Percentiles rank a stretch among this genome's conserved stretches.
phyloP scores from a whole-genome alignment of 805 yeast genomes.

The Lachancea lanzarotensis region DNA sequence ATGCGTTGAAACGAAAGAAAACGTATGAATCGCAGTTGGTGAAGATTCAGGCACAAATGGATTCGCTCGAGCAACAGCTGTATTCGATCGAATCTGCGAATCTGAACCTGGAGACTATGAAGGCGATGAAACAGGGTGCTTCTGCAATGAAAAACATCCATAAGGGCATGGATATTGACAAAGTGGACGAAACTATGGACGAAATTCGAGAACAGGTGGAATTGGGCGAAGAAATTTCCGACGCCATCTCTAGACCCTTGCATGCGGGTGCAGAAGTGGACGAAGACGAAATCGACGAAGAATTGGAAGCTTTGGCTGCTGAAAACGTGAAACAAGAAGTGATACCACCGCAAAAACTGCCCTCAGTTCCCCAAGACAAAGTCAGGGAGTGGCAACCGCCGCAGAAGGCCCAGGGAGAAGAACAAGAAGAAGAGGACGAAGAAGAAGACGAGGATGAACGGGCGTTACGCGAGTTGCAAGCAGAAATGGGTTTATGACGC shows the following conservation, averaged over 20 bases:
- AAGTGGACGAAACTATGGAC: conserved; percentile 97
- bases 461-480: conserved; percentile 73
- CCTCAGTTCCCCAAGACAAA: conserved; percentile 40
- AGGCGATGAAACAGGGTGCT: conserved; percentile 98
- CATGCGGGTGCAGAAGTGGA: conserved; percentile 63
- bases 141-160: conserved; percentile 94
- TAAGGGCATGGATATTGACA: conserved; percentile 89
- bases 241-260: conserved; percentile 91
- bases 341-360: conserved; percentile 31
- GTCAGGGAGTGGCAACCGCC: conserved; percentile 10
- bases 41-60: conserved; percentile 81
- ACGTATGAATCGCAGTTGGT: conserved; percentile 67
- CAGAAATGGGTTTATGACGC: conserved; percentile 71
- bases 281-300: conserved; percentile 93
- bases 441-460: conserved; percentile 78
- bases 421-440: conserved; percentile 32
- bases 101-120: conserved; percentile 95
- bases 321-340: conserved; percentile 58
- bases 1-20: conserved; percentile 85
- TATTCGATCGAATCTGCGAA: conserved; percentile 91
- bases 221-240: conserved; percentile 88
- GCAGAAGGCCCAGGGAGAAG: conserved; percentile 1
- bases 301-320: conserved; percentile 79
- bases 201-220: conserved; percentile 96
- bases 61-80: conserved; percentile 82